These are phyloP conservation scores for Blattamonas nauphoetae DNA, from an alignment of 78 protist species.

Conservation along the genomic window DNA sequence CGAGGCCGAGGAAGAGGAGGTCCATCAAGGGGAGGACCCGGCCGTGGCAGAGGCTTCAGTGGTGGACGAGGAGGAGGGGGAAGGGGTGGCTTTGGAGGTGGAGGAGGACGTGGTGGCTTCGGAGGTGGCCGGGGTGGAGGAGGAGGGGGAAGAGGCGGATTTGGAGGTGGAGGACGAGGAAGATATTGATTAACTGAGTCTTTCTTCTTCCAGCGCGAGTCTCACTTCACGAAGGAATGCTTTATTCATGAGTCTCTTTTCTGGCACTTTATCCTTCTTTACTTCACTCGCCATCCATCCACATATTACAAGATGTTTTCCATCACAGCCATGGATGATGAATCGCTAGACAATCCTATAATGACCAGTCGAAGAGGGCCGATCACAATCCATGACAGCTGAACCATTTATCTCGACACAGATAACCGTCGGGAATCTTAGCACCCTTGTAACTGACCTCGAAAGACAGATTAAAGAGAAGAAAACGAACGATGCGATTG, in stretches of 20 bases:
- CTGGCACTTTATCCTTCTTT: too few species aligned
- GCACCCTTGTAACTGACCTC: not conserved
- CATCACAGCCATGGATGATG: too few species aligned
- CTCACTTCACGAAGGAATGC: too few species aligned
- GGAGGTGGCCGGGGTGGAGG: not conserved
- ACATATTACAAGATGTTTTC: too few species aligned
- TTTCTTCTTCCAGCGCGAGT: too few species aligned
- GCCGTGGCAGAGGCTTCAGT: not conserved
- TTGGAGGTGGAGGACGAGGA: not conserved
- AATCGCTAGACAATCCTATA: too few species aligned
- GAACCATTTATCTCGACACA: not conserved
- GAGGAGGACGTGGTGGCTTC: not conserved
- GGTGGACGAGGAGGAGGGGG: not conserved
- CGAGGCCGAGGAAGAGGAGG: not conserved
- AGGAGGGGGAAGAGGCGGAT: not conserved
- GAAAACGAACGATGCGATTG: not conserved
- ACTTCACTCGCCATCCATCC: too few species aligned
- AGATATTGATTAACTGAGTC: too few species aligned
- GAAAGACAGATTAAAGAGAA: not conserved
- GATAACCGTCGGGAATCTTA: not conserved
- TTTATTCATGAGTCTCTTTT: too few species aligned
- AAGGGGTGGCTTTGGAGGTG: not conserved
- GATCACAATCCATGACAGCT: too few species aligned
- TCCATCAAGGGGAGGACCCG: not conserved
- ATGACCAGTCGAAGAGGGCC: too few species aligned